Conservation (phyloP, 2,329 filamentous ascomycete species). For the Xylariaceae sp. region DNA sequence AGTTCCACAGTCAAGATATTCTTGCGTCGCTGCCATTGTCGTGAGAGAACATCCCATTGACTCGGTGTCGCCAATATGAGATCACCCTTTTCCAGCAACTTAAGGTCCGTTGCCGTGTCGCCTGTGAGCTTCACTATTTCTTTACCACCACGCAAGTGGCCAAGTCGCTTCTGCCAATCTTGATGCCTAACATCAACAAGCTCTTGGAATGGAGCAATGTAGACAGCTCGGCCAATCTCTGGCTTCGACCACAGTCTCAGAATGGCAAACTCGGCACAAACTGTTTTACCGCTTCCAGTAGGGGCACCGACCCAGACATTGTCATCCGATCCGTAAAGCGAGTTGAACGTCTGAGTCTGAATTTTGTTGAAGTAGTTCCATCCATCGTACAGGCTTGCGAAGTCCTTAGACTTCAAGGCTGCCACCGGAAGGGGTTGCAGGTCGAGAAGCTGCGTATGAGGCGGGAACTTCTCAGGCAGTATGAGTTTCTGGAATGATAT, state of each 20-base stretch:
- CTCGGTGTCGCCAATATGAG: constrained; percentile 85
- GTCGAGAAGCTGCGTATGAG: constrained; percentile 87
- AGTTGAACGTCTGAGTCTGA: constrained; percentile 95
- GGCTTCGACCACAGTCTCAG: constrained; percentile 77
- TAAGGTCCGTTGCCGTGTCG: constrained; percentile 85
- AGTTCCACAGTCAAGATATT: constrained; percentile 86
- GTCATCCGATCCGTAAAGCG: constrained; percentile 82
- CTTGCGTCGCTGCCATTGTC: constrained; percentile 95
- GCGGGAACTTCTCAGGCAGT: constrained; percentile 89
- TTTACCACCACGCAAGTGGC: constrained; percentile 72
- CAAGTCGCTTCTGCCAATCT: constrained; percentile 79
- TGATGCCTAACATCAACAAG: constrained; percentile 75
- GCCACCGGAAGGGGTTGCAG: constrained; percentile 86
- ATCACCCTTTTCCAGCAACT: constrained; percentile 80
- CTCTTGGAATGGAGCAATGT: constrained; percentile 92
- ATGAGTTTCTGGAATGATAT: constrained; percentile 94
- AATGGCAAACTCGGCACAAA: constrained; percentile 91
- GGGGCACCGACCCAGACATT: constrained; percentile 92
- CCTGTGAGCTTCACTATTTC: constrained; percentile 89
- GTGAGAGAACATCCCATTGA: constrained; percentile 93
- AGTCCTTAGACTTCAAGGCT: constrained; percentile 81
- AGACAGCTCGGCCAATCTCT: constrained; percentile 74
- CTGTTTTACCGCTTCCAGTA: constrained; percentile 91
- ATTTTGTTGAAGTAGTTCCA: constrained; percentile 95
- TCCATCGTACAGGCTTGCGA: constrained; percentile 70